Base-by-base conservation (phyloP, 2,329 filamentous ascomycete genomes). In the Chaetomium olivaceum region DNA sequence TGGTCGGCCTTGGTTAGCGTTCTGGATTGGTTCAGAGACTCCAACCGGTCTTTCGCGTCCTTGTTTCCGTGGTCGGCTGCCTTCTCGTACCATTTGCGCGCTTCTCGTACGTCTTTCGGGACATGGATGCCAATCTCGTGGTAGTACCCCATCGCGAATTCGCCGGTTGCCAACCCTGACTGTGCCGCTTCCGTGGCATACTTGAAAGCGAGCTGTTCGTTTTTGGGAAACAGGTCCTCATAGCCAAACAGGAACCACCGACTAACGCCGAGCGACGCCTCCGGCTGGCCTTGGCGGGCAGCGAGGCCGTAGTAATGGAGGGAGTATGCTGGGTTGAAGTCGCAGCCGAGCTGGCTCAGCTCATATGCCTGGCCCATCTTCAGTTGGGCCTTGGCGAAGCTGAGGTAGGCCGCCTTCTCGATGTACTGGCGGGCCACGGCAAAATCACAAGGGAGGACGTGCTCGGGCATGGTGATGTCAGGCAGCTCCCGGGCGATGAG, bases 161-260 rank as follows among this genome's bases (percentile, higher is more conserved):
- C 93, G 58, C 93, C 95, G 0, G 93, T 98, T 0, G 92, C 85
- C 58, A 98, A 84, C 63, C 93, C 93, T 48, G 88, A 86, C 59
- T 87, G 83, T 9, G 95, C 94, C 12, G 95, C 95, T 70, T 94
- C 87, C 72, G 94, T 87, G 1, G 95, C 95, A 74, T 97, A 98
- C 60, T 88, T 90, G 78, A 91, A 99, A 7, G 95, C 94, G 58
- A 98, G 81, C 75, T 94, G 91, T 78, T 99, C 95, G 73, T 97
- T 98, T 83, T 98, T 98, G 67, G 91, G 87, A 74, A 99, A 97
- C 7, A 96, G 84, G 25, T 90, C 90, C 71, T 98, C 94, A 70
- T 95, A 93, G 2, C 95, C 95, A 74, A 96, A 98, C 31, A 99
- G 83, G 75, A 98, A 99, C 95, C 95, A 99, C 78, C 97, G 95